phyloP scores from a whole-genome alignment of 2,329 filamentous ascomycete genomes.

The Scedosporium boydii region DNA sequence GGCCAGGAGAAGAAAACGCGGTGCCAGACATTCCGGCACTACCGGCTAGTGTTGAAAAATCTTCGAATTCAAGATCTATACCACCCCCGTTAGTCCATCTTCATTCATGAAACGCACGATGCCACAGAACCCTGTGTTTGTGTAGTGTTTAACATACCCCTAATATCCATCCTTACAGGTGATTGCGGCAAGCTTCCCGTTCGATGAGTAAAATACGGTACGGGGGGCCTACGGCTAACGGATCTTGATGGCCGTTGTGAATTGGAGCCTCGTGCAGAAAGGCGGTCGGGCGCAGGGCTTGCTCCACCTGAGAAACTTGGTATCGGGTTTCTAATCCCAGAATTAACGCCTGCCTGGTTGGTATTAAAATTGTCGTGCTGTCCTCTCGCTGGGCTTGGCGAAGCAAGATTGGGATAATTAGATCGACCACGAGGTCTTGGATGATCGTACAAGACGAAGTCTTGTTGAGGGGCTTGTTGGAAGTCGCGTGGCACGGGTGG shows the following conservation, averaged over 20 bases:
- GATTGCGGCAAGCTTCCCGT: constrained; percentile 38
- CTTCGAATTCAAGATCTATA: constrained; percentile 48
- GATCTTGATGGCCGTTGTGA: not conserved
- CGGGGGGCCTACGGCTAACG: constrained; percentile 48
- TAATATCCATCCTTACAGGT: constrained; percentile 38
- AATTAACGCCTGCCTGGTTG: not conserved
- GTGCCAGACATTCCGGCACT: constrained; percentile 30
- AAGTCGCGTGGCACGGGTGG: constrained; percentile 46
- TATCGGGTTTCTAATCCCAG: too few relatives aligned
- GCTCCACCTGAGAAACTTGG: too few relatives aligned
- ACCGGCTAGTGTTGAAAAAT: constrained; percentile 47
- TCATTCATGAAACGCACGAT: not conserved
- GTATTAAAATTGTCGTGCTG: too few relatives aligned
- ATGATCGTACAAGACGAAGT: constrained; percentile 70
- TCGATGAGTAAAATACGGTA: constrained; percentile 60
- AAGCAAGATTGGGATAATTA: not conserved
- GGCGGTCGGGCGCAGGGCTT: too few relatives aligned
- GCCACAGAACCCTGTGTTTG: not conserved
- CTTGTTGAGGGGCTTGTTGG: constrained; percentile 50
- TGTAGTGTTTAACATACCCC: constrained; percentile 34
- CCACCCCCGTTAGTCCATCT: not conserved
- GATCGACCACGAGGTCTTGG: constrained; percentile 16
- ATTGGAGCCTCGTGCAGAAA: too few relatives aligned
- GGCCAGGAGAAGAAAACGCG: constrained; percentile 44
- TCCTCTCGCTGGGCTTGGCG: too few relatives aligned